These are phyloP conservation scores for Abortiporus biennis DNA, from an alignment of 1,284 basidiomycete species.

Conservation along the genomic window DNA sequence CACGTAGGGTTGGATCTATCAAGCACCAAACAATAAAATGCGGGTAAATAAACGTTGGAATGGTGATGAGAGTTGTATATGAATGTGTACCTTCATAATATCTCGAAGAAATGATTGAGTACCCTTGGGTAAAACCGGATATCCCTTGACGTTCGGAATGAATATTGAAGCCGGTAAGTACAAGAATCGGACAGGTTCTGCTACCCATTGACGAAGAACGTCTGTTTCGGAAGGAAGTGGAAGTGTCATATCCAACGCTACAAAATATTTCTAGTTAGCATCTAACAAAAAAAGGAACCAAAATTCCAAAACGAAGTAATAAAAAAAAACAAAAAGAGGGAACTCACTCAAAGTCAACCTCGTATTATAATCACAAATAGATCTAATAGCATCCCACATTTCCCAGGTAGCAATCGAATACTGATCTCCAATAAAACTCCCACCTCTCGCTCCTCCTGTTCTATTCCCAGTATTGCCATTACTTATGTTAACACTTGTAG, in stretches of 20 bases:
- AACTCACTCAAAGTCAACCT: slow-evolving; percentile 76
- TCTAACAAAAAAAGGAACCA: neutral
- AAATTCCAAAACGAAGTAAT: neutral
- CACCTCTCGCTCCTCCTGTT: neutral
- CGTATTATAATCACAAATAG: slow-evolving; percentile 82
- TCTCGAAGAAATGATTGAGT: slow-evolving; percentile 86
- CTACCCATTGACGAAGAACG: slow-evolving; percentile 81
- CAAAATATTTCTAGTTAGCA: neutral
- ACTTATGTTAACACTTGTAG: neutral
- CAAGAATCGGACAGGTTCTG: slow-evolving; percentile 86
- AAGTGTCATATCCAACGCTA: slow-evolving; percentile 86
- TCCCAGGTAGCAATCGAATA: slow-evolving; percentile 91
- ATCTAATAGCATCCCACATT: slow-evolving; percentile 94
- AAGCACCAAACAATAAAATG: too few relatives aligned
- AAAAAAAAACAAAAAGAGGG: slow-evolving; percentile 2
- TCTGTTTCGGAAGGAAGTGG: slow-evolving; percentile 75
- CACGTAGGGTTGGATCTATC: slow-evolving; percentile 74
- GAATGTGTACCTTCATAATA: slow-evolving; percentile 66
- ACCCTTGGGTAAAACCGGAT: slow-evolving; percentile 92
- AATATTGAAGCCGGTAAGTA: slow-evolving; percentile 89
- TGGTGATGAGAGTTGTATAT: slow-evolving; percentile 2
- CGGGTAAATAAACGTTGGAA: neutral
- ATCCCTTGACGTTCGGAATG: slow-evolving; percentile 94
- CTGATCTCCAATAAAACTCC: slow-evolving; percentile 15
- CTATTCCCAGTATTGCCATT: neutral